Conservation (phyloP, 345 rosid species). For the Pelargonium nanum region DNA sequence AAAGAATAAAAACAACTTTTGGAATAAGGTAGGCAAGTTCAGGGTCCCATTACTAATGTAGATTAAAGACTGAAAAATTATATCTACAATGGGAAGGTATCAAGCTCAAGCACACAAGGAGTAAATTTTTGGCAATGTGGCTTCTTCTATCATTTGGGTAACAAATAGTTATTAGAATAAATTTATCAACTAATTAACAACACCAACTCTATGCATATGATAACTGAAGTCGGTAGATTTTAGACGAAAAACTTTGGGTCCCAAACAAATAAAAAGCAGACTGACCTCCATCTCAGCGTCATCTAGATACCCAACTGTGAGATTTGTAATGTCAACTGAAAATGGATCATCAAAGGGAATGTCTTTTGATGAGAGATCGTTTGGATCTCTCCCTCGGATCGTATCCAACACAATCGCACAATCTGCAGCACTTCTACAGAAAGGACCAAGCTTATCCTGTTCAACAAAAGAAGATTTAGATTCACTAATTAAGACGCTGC, state of each 20-base stretch:
- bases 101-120: too few species aligned
- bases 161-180: too few species aligned
- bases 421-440: conserved; percentile 58
- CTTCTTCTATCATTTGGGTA: too few species aligned
- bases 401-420: conserved; percentile 55
- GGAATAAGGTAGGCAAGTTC: too few species aligned
- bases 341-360: conserved; percentile 59
- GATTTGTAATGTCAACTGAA: conserved; percentile 56
- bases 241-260: background rate
- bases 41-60: too few species aligned
- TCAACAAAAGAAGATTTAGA: conserved; percentile 2
- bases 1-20: too few species aligned
- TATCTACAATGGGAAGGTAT: too few species aligned
- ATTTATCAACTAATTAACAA: background rate
- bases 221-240: background rate
- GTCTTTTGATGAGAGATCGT: conserved; percentile 71
- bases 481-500: background rate
- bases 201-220: background rate
- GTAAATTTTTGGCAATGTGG: too few species aligned
- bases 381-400: conserved; percentile 67
- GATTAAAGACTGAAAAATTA: too few species aligned
- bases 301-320: conserved; percentile 71
- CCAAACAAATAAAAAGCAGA: background rate
- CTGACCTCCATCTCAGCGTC: conserved; percentile 89
- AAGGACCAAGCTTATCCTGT: conserved; percentile 83